Percentiles rank a stretch among this genome's conserved stretches.
These are phyloP conservation scores for Plasmodium vinckei DNA, from an alignment of 169 alveolate genomes.

Conservation along the genomic window DNA sequence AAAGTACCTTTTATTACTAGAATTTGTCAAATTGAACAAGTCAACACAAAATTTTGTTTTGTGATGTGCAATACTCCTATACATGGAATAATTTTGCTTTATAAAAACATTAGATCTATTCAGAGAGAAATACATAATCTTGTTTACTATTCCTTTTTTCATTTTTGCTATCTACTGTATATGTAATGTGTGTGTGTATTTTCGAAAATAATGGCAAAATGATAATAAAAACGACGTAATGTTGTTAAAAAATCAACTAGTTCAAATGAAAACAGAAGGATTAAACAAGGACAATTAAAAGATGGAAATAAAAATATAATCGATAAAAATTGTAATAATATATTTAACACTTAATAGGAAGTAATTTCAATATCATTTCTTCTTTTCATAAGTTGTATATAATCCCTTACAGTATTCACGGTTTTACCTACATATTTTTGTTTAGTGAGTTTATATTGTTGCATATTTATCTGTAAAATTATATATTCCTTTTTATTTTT, in stretches of 20 bases:
- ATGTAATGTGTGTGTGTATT: neutral
- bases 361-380: neutral
- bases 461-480: neutral
- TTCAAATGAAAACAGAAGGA: neutral
- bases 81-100: slow-evolving; percentile 1
- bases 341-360: too few species aligned
- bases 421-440: neutral
- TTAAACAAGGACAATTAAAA: neutral
- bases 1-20: slow-evolving; percentile 18
- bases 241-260: neutral
- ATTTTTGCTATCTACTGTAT: slow-evolving; percentile 15
- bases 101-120: slow-evolving; percentile 2
- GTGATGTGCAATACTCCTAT: slow-evolving; percentile 14
- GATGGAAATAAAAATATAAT: neutral
- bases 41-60: neutral
- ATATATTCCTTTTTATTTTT: neutral
- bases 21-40: slow-evolving; percentile 9
- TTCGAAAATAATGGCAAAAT: neutral
- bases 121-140: slow-evolving; percentile 12
- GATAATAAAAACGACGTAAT: neutral
- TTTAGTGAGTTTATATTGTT: neutral
- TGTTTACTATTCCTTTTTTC: slow-evolving; percentile 15
- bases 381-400: neutral
- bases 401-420: neutral
- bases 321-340: too few species aligned